Conservation (phyloP, 176 grass and related monocot species). For the Carex cristatella region DNA sequence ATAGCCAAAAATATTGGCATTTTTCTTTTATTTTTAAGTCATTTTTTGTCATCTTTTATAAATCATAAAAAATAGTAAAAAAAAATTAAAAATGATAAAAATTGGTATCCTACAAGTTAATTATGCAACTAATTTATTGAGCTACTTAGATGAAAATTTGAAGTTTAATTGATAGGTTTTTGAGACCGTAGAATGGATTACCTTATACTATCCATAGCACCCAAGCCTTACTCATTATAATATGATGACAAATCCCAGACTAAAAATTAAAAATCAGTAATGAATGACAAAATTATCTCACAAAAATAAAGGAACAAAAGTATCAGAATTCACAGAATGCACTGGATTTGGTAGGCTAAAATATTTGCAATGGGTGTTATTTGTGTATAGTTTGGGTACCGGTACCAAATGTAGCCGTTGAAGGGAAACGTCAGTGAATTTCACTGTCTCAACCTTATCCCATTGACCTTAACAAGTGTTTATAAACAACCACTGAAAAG, state of each 20-base stretch:
- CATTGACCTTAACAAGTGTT: conserved; percentile 8
- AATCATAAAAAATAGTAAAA: no score
- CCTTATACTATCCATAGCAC: no score
- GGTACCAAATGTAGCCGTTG: background rate
- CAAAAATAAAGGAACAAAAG: background rate
- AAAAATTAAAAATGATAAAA: no score
- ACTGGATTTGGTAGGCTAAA: background rate
- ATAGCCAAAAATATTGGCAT: no score
- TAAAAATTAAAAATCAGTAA: background rate
- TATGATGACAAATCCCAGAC: background rate
- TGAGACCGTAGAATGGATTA: no score
- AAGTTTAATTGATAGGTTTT: no score
- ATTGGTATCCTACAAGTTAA: no score
- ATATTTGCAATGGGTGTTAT: background rate
- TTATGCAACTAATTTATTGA: no score
- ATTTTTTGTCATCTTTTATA: no score
- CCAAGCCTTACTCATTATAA: background rate
- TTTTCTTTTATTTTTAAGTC: no score
- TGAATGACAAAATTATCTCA: background rate
- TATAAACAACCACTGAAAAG: background rate
- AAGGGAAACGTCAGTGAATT: background rate
- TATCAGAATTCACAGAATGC: no score
- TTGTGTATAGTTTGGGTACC: background rate
- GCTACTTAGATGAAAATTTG: no score
- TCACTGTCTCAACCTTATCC: conserved; percentile 10